These are phyloP conservation scores for Dothiorella sarmentorum DNA, from an alignment of 2,329 filamentous ascomycete species.

Conservation along the genomic window DNA sequence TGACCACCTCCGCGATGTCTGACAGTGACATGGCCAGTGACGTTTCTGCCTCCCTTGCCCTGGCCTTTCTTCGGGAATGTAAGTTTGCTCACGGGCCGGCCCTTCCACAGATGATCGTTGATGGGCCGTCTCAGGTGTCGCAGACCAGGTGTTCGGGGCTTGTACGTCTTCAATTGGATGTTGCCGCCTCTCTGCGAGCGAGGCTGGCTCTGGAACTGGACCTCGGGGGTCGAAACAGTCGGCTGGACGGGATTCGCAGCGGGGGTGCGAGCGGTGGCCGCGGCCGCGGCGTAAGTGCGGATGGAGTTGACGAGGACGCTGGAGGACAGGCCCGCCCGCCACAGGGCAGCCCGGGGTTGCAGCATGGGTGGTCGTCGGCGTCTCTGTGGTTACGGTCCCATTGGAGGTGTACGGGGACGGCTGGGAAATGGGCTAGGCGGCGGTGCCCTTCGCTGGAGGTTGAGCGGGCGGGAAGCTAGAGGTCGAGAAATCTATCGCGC, in stretches of 20 bases:
- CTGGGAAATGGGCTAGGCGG: neutral
- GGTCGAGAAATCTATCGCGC: slow-evolving; percentile 17
- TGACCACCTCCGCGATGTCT: slow-evolving; percentile 89
- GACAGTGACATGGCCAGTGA: slow-evolving; percentile 79
- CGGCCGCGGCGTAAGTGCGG: slow-evolving; percentile 35
- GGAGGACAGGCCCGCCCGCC: slow-evolving; percentile 48
- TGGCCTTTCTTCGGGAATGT: slow-evolving; percentile 93
- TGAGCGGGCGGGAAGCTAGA: neutral
- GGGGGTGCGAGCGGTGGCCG: slow-evolving; percentile 4
- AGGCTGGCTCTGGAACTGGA: neutral
- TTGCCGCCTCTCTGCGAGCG: slow-evolving; percentile 16
- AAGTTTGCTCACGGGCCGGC: slow-evolving; percentile 73
- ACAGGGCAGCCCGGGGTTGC: slow-evolving; percentile 61
- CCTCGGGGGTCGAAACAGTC: neutral
- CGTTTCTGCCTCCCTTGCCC: slow-evolving; percentile 87
- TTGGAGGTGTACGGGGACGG: neutral
- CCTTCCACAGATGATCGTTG: slow-evolving; percentile 97
- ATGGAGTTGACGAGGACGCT: slow-evolving; percentile 44
- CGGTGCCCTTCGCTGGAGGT: neutral
- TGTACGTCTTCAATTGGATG: slow-evolving; percentile 74
- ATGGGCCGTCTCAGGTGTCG: slow-evolving; percentile 88
- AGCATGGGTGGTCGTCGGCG: slow-evolving; percentile 51
- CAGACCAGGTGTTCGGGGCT: slow-evolving; percentile 85
- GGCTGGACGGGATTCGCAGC: slow-evolving; percentile 5
- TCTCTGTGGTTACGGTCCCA: neutral